Base-by-base conservation (phyloP, 2,329 filamentous ascomycete genomes). In the Alternaria atra region DNA sequence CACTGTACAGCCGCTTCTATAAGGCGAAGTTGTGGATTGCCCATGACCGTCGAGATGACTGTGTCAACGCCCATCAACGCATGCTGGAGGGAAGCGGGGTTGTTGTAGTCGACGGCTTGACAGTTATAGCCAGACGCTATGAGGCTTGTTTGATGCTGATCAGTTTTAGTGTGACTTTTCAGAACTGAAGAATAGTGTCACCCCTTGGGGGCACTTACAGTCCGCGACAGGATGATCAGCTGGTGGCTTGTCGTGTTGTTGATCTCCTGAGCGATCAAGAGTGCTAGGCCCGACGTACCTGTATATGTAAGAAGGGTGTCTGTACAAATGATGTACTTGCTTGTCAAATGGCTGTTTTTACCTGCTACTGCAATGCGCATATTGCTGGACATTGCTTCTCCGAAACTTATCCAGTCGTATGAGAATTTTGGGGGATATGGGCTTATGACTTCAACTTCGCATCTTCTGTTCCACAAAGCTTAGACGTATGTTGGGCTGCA, bases 41-140 rank as follows among this genome's bases (percentile, higher is more conserved):
- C 90, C 2, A 85, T 86, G 50, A 93, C 87, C 1, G 90, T 93
- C 1, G 90, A 93, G 57, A 93, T 90, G 68, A 93, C 86, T 10
- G 91, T 85, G 75, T 93, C 89, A 42, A 92, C 85, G 9, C 91
- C 91, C 58, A 85, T 85, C n/a, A 94, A 84, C 8, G 86, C 85
- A 73, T 88, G 92, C 13, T 82, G 82, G 27, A 94, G 83, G 42
- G 84, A 84, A 1, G 84, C 80, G 32, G 83, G 76, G 63, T 87
- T 81, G 64, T 83, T 78, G 74, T 92, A 93, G 79, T 92, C 83
- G n/a, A 92, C 89, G 40, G 87, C 81, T 57, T 88, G 82, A 47
- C 92, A 87, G 75, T 92, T 90, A 67, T 90, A 89, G 46, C 84
- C 86, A 60, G 84, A 82, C 12, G 80, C 74, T 46, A 82, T 81